Percentiles rank a stretch among this genome's conserved stretches.
phyloP scores from a whole-genome alignment of 371 early-diverging fungal species.

The Amoeboaphelidium occidentale region DNA sequence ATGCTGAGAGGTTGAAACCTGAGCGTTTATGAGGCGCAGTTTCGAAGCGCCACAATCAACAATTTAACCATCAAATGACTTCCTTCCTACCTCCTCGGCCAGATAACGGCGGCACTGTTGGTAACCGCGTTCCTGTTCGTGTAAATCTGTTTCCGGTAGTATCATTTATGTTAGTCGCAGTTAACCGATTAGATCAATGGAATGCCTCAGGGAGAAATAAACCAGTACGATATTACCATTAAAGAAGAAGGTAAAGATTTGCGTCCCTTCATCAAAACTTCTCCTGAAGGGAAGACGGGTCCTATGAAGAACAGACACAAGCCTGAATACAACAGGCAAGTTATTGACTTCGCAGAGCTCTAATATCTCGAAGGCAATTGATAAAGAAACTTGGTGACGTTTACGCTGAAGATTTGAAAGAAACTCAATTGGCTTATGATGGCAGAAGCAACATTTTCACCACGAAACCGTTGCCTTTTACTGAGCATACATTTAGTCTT shows the following conservation, averaged over 20 bases:
- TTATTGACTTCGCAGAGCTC: background rate
- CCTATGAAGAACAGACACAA: background rate
- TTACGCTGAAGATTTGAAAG: background rate
- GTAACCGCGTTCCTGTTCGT: background rate
- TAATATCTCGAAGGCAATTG: too few species aligned
- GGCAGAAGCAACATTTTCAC: background rate
- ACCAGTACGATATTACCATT: background rate
- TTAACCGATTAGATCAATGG: background rate
- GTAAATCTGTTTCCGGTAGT: background rate
- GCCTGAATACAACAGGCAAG: background rate
- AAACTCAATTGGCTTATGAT: background rate
- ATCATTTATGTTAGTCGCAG: background rate
- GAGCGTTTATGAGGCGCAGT: too few species aligned
- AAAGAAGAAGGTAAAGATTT: background rate
- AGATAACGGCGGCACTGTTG: background rate
- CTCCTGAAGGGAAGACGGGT: too few species aligned
- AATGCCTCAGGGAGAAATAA: background rate
- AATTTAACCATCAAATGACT: too few species aligned
- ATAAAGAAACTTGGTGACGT: too few species aligned
- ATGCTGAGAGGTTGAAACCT: too few species aligned
- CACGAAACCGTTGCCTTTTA: background rate
- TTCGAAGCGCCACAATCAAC: too few species aligned
- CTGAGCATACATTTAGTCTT: background rate
- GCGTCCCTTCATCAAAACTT: too few species aligned
- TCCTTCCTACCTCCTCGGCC: background rate